Percentiles rank a stretch among this genome's conserved stretches.
Conservation (phyloP, 2,329 filamentous ascomycete genomes). For the Calonectria crousiana region DNA sequence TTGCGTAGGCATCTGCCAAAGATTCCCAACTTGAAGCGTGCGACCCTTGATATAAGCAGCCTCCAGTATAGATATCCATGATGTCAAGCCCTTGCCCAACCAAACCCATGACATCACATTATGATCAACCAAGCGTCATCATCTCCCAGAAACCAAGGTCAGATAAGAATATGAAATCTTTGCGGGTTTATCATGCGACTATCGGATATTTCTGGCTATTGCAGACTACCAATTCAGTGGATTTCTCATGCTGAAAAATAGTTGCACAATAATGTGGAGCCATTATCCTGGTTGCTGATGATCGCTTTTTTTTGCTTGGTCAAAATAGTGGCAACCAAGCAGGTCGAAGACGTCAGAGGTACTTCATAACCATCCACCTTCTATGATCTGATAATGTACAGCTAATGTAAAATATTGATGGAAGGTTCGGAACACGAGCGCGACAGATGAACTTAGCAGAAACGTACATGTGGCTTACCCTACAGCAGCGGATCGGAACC, state of each 20-base stretch:
- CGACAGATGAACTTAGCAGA: neutral
- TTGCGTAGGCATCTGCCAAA: no score
- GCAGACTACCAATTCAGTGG: neutral
- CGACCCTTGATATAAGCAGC: neutral
- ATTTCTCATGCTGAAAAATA: neutral
- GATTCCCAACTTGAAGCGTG: no score
- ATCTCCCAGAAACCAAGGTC: neutral
- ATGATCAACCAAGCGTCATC: neutral
- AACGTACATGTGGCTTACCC: neutral
- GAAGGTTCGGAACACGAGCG: no score
- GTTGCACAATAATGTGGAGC: neutral
- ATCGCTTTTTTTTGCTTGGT: neutral
- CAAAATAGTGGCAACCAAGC: neutral
- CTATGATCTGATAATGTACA: neutral
- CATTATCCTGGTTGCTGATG: neutral
- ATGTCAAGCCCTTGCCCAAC: conserved; percentile 7
- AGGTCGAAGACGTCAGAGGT: neutral
- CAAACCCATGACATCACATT: conserved; percentile 20
- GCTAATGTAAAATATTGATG: no score
- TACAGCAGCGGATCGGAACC: neutral
- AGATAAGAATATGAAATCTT: neutral
- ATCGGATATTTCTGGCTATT: neutral
- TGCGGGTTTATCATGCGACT: neutral
- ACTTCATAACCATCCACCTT: neutral
- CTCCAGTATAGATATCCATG: neutral